Percentiles rank a stretch among this genome's conserved stretches.
These are phyloP conservation scores for Alternaria rosae DNA, from an alignment of 2,329 filamentous ascomycete genomes.

Conservation along the genomic window DNA sequence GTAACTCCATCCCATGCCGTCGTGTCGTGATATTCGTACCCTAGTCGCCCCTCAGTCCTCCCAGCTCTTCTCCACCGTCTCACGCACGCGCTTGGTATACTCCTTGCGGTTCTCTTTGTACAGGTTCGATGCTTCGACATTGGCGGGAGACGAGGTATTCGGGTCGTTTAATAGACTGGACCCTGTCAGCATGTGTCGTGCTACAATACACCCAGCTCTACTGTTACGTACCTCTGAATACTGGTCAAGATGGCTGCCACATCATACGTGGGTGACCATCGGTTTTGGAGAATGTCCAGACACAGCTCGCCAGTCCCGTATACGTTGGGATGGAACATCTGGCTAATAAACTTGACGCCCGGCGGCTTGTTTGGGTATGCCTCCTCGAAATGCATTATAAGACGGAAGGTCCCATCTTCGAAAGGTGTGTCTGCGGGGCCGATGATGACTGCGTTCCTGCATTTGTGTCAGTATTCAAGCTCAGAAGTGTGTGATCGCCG, in stretches of 20 bases:
- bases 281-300: slow-evolving; percentile 94
- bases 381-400: slow-evolving; percentile 99
- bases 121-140: slow-evolving; percentile 96
- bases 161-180: slow-evolving; percentile 91
- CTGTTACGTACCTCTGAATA: slow-evolving; percentile 79
- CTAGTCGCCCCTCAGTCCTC: slow-evolving; percentile 68
- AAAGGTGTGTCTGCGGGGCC: slow-evolving; percentile 96
- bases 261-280: slow-evolving; percentile 99
- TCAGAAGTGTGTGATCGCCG: background rate
- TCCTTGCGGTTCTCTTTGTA: slow-evolving; percentile 99
- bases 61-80: slow-evolving; percentile 99
- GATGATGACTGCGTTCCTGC: slow-evolving; percentile 97
- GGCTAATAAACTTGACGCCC: slow-evolving; percentile 96
- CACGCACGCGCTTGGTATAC: slow-evolving; percentile 91
- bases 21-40: slow-evolving; percentile 17
- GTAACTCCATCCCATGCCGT: slow-evolving; percentile 31
- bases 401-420: slow-evolving; percentile 95
- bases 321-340: slow-evolving; percentile 99
- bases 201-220: background rate
- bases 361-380: slow-evolving; percentile 99
- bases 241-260: slow-evolving; percentile 96
- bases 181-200: slow-evolving; percentile 23
- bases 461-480: slow-evolving; percentile 33
- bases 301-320: slow-evolving; percentile 97
- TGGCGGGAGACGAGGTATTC: slow-evolving; percentile 97